phyloP scores from a whole-genome alignment of 179 eudicot genomes.

The Nepenthes alata region DNA sequence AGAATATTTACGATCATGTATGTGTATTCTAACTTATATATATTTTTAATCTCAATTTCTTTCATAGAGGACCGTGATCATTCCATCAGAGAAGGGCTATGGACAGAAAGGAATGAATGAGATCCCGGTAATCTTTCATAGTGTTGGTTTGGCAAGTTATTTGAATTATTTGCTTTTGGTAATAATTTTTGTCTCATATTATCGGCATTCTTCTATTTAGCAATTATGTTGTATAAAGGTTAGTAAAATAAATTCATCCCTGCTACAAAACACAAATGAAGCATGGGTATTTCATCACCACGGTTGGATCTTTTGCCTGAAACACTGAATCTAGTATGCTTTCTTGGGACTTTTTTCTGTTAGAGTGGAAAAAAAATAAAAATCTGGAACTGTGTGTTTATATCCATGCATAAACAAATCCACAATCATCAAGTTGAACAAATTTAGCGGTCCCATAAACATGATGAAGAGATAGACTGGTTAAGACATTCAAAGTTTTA shows the following conservation, averaged over 20 bases:
- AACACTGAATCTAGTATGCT: background rate
- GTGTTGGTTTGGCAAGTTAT: background rate
- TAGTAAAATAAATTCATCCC: too few species aligned
- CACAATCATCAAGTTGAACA: too few species aligned
- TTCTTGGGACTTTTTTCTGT: background rate
- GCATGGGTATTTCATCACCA: background rate
- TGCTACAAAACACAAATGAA: too few species aligned
- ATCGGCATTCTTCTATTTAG: background rate
- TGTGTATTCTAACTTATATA: background rate
- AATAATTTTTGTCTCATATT: background rate
- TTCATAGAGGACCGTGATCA: constrained; percentile 78
- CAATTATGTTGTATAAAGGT: too few species aligned
- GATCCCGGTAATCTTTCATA: constrained; percentile 60
- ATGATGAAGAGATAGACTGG: too few species aligned
- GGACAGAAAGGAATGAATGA: constrained; percentile 77
- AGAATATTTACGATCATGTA: too few species aligned
- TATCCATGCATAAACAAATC: too few species aligned
- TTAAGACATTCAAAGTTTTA: too few species aligned
- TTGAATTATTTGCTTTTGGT: background rate
- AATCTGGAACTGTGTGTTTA: too few species aligned
- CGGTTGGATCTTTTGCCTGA: background rate
- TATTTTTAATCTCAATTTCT: background rate
- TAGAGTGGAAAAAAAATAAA: too few species aligned
- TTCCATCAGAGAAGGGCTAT: constrained; percentile 84
- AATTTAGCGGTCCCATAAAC: too few species aligned